Conservation (phyloP, 805 yeast genomes). For the Metahyphopichia silvanorum region DNA sequence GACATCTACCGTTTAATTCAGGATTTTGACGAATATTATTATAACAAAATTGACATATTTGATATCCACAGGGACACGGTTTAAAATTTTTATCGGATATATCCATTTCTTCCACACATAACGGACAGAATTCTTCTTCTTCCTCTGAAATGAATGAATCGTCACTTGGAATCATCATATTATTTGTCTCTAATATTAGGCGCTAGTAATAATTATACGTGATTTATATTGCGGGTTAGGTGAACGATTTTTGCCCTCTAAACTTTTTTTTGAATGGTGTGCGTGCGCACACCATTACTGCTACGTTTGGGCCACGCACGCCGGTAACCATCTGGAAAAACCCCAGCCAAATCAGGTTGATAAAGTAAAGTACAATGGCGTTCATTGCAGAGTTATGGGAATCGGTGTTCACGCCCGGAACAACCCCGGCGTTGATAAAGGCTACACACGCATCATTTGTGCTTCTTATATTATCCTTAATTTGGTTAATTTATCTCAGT, state of each 20-base stretch:
- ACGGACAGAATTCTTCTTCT: conserved; percentile 83
- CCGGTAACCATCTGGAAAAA: too few relatives aligned
- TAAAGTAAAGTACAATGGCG: too few relatives aligned
- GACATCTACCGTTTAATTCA: conserved; percentile 93
- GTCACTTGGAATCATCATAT: conserved; percentile 33
- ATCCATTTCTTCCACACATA: conserved; percentile 98
- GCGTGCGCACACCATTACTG: too few relatives aligned
- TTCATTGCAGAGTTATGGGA: conserved; percentile 78
- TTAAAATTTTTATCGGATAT: conserved; percentile 92
- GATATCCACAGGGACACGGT: conserved; percentile 99
- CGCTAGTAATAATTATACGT: too few relatives aligned
- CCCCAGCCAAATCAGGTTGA: too few relatives aligned
- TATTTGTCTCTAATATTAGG: too few relatives aligned
- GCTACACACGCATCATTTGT: conserved; percentile 88
- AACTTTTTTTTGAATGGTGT: too few relatives aligned
- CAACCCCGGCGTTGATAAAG: conserved; percentile 80
- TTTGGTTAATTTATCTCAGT: conserved; percentile 56
- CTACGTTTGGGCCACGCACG: too few relatives aligned
- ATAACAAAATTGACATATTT: conserved; percentile 97
- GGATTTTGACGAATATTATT: conserved; percentile 95
- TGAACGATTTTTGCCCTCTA: too few relatives aligned
- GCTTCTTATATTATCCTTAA: conserved; percentile 55
- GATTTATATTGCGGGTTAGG: too few relatives aligned
- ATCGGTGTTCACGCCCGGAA: conserved; percentile 88
- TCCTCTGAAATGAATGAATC: conserved; percentile 72